Evolutionary conservation across 2,329 filamentous ascomycete species (phyloP).

Genomic region (Beauveria pseudobassiana): DNA sequence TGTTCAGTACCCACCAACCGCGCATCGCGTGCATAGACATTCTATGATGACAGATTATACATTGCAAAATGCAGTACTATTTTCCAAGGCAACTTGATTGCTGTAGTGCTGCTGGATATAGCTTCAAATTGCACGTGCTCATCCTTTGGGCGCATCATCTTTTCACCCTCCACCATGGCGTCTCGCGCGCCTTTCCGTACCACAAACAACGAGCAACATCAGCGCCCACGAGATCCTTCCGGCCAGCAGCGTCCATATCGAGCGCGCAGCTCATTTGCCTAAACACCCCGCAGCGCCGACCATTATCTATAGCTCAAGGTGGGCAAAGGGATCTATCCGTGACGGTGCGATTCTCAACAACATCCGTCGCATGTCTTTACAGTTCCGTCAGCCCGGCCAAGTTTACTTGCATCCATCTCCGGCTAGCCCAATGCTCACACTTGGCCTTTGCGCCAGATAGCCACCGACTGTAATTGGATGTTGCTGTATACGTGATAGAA

Average conservation of each 20-base stretch:
- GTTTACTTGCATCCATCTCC: conserved; percentile 2
- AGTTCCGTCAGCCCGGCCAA: not conserved
- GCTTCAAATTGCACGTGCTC: not conserved
- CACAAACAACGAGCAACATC: not conserved
- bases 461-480: not conserved
- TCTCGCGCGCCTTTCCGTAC: not conserved
- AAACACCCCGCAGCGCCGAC: not conserved
- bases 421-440: not conserved
- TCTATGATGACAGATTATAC: not conserved
- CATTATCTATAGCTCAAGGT: not conserved
- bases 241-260: not conserved
- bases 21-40: not conserved
- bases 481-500: not conserved
- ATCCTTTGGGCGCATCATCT: not conserved
- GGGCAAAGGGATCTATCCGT: not conserved
- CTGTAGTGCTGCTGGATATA: not conserved
- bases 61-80: not conserved
- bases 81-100: not conserved
- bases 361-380: not conserved
- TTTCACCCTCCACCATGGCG: not conserved
- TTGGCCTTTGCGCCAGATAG: not conserved
- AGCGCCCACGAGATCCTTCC: not conserved
- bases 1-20: too few relatives aligned
- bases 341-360: not conserved
- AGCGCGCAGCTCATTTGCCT: not conserved